phyloP scores from a whole-genome alignment of 106 monocot species.

The Apostasia shenzhenica region DNA sequence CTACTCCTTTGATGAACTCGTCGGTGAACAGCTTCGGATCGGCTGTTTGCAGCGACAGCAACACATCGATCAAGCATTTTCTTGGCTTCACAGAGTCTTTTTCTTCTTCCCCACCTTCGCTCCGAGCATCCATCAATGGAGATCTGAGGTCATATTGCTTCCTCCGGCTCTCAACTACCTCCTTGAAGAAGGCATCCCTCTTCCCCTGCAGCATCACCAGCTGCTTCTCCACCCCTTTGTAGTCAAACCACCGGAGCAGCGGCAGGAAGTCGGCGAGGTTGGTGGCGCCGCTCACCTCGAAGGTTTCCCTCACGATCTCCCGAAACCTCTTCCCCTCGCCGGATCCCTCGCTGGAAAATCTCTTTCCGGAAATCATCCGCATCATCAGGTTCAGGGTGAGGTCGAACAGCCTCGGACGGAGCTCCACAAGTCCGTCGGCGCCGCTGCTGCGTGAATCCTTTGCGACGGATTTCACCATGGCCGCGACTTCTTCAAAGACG shows the following conservation, averaged over 20 bases:
- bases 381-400: slow-evolving; percentile 29
- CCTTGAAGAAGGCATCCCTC: slow-evolving; percentile 21
- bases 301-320: slow-evolving; percentile 18
- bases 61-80: slow-evolving; percentile 9
- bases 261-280: slow-evolving; percentile 29
- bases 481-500: slow-evolving; percentile 17
- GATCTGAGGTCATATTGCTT: neutral
- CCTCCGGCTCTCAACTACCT: slow-evolving; percentile 11
- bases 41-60: slow-evolving; percentile 22
- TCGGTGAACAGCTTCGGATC: slow-evolving; percentile 31
- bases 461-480: slow-evolving; percentile 10
- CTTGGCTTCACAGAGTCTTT: neutral
- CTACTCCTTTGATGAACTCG: slow-evolving; percentile 17
- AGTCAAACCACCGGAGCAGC: slow-evolving; percentile 18
- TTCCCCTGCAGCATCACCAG: neutral
- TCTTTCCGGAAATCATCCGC: slow-evolving; percentile 26
- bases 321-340: slow-evolving; percentile 14
- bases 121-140: slow-evolving; percentile 14
- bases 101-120: neutral
- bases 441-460: neutral
- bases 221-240: slow-evolving; percentile 13
- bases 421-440: slow-evolving; percentile 14
- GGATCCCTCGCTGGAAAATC: slow-evolving; percentile 7
- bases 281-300: neutral
- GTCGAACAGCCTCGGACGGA: slow-evolving; percentile 29